phyloP scores from a whole-genome alignment of 2,329 filamentous ascomycete genomes.

The Rutstroemia sp. region DNA sequence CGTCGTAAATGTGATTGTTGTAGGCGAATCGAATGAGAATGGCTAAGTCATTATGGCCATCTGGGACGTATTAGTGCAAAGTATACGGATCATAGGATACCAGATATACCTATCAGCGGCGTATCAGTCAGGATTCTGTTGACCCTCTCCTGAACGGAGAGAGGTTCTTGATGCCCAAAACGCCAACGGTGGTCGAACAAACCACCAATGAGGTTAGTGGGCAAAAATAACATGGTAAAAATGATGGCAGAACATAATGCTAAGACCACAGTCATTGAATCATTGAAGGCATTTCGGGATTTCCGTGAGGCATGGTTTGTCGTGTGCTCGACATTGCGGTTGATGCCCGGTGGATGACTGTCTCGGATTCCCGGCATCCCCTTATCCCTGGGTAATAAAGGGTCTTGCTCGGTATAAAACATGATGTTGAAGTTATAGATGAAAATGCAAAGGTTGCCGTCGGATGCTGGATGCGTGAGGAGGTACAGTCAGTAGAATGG shows the following conservation, averaged over 20 bases:
- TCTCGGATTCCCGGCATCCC: slow-evolving; percentile 25
- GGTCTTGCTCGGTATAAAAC: slow-evolving; percentile 23
- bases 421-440: background rate
- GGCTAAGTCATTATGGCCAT: slow-evolving; percentile 86
- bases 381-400: slow-evolving; percentile 23
- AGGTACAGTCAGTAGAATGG: background rate
- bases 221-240: slow-evolving; percentile 12
- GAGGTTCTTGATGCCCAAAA: slow-evolving; percentile 12
- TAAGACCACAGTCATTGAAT: slow-evolving; percentile 8
- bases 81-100: background rate
- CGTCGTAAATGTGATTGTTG: slow-evolving; percentile 69
- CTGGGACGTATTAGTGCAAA: slow-evolving; percentile 35
- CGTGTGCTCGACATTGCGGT: background rate
- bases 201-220: slow-evolving; percentile 2
- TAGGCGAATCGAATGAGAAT: slow-evolving; percentile 60
- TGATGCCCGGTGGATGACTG: slow-evolving; percentile 19
- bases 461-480: background rate
- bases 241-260: slow-evolving; percentile 14
- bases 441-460: background rate
- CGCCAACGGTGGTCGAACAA: background rate
- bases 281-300: slow-evolving; percentile 4
- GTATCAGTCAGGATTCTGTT: slow-evolving; percentile 37
- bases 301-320: background rate
- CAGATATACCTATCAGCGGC: slow-evolving; percentile 38
- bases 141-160: slow-evolving; percentile 31